phyloP scores from a whole-genome alignment of 495 filamentous ascomycete genomes.

The Gamarada debralockiae region DNA sequence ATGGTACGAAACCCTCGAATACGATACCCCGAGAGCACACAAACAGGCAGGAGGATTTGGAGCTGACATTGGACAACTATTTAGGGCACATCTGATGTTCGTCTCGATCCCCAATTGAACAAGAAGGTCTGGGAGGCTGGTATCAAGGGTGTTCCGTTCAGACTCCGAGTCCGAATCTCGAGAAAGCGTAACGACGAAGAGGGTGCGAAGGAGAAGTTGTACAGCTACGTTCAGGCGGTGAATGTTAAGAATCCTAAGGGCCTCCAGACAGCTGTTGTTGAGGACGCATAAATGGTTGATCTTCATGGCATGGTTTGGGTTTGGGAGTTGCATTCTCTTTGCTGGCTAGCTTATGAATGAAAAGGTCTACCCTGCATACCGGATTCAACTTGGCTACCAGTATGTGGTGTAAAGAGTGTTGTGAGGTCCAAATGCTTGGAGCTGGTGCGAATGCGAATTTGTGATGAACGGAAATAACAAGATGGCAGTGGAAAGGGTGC shows the following conservation, averaged over 20 bases:
- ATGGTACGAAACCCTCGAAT: slow-evolving; percentile 68
- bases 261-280: slow-evolving; percentile 77
- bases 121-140: slow-evolving; percentile 99
- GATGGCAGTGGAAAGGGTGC: no score
- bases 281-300: slow-evolving; percentile 36
- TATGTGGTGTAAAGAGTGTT: no score
- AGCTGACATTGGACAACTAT: slow-evolving; percentile 10
- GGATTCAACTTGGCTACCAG: no score
- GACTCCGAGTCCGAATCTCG: slow-evolving; percentile 94
- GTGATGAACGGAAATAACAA: no score
- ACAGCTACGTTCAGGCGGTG: slow-evolving; percentile 98
- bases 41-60: background rate
- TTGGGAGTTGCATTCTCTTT: slow-evolving; percentile 21
- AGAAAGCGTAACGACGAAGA: slow-evolving; percentile 99
- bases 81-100: slow-evolving; percentile 95
- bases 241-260: slow-evolving; percentile 99
- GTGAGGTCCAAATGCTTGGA: no score
- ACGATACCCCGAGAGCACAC: background rate
- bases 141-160: slow-evolving; percentile 96
- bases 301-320: slow-evolving; percentile 20
- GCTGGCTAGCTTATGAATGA: slow-evolving; percentile 29
- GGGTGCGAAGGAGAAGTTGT: slow-evolving; percentile 96
- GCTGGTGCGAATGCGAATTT: no score
- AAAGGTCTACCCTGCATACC: slow-evolving; percentile 18
- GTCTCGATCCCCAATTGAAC: slow-evolving; percentile 95